A percentile compares a stretch with the other conserved stretches of the same genome.
Evolutionary conservation across 768 basidiomycete species (phyloP).

Genomic region (Boletus sp.): DNA sequence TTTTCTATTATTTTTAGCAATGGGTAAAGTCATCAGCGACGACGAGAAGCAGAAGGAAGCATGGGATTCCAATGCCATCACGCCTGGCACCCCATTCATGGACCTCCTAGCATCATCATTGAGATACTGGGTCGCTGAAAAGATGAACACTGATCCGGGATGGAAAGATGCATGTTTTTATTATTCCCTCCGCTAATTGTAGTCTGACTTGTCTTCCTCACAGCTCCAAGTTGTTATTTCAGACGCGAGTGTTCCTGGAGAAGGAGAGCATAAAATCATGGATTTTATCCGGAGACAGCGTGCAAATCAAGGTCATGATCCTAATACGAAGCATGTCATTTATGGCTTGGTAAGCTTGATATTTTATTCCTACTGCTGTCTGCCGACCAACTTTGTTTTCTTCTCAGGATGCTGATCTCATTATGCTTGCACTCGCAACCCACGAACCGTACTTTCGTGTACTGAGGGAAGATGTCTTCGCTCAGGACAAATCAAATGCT

Average conservation of each 20-base stretch:
- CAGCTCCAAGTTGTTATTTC: conserved; percentile 96
- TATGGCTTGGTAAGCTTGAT: conserved; percentile 79
- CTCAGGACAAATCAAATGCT: conserved; percentile 71
- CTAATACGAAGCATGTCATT: conserved; percentile 95
- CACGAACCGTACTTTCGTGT: conserved; percentile 99
- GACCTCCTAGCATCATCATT: conserved; percentile 81
- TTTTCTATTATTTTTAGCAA: conserved; percentile 50
- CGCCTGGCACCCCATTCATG: conserved; percentile 99
- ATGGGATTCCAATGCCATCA: conserved; percentile 99
- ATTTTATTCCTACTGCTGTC: background rate
- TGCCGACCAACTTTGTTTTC: conserved; percentile 9
- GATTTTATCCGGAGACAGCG: conserved; percentile 94
- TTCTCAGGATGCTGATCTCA: conserved; percentile 91
- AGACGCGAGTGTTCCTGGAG: conserved; percentile 95
- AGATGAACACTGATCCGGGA: conserved; percentile 92
- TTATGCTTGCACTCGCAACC: conserved; percentile 97
- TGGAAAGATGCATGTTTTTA: conserved; percentile 79
- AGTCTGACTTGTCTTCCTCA: background rate
- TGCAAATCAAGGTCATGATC: conserved; percentile 82
- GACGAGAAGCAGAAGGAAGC: conserved; percentile 80
- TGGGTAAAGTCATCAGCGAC: conserved; percentile 85
- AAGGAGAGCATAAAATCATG: conserved; percentile 99
- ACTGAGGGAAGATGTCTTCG: conserved; percentile 96
- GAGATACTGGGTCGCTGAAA: conserved; percentile 94
- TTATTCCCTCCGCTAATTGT: background rate